phyloP scores from a whole-genome alignment of 2,329 filamentous ascomycete genomes.

The Tolypocladium amazonense region DNA sequence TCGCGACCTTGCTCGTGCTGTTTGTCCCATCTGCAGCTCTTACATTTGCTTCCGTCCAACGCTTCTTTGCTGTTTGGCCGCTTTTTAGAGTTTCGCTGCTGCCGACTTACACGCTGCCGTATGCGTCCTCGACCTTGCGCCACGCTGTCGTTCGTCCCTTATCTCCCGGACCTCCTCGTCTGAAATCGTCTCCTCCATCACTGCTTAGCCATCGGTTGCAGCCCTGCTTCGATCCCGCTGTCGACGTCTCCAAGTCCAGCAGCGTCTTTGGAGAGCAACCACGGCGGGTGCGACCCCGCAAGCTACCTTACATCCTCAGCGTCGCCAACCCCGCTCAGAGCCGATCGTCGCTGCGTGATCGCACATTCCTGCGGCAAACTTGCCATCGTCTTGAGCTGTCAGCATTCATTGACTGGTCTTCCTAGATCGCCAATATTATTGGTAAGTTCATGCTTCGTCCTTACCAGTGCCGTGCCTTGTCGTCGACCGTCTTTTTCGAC shows the following conservation, averaged over 20 bases:
- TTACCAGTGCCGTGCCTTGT: neutral
- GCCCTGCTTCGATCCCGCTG: neutral
- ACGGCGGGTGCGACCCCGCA: slow-evolving; percentile 2
- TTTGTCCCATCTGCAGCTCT: neutral
- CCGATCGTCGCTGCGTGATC: neutral
- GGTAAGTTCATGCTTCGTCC: slow-evolving; percentile 2
- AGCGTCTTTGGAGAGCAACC: neutral
- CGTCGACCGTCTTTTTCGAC: neutral
- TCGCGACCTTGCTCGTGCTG: neutral
- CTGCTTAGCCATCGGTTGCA: neutral
- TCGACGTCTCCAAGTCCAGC: neutral
- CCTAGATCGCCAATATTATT: neutral
- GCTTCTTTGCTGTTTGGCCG: neutral
- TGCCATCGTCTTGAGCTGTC: neutral
- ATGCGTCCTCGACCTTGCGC: neutral
- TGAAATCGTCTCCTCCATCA: neutral
- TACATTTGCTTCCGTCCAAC: neutral
- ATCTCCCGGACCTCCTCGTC: neutral
- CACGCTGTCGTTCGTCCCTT: neutral
- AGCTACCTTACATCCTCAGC: neutral
- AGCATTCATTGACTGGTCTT: neutral
- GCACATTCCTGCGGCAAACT: neutral
- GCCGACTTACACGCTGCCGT: neutral
- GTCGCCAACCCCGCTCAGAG: slow-evolving; percentile 1
- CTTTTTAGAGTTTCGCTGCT: neutral